Conservation (phyloP, 2,329 filamentous ascomycete genomes). For the Stachybotrys chlorohalonatus region DNA sequence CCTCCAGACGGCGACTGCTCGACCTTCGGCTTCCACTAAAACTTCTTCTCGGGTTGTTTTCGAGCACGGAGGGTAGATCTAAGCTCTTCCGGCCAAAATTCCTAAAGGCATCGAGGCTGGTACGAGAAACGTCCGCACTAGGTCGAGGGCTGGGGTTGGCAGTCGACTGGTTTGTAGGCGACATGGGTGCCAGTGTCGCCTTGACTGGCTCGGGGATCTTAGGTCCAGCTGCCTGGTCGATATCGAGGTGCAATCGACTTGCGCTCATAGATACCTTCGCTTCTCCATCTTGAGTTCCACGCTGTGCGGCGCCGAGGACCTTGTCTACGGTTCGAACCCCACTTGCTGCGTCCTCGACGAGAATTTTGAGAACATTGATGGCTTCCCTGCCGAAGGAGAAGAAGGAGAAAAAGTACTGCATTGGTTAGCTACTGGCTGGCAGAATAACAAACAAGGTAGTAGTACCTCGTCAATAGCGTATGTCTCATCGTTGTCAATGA, state of each 20-base stretch:
- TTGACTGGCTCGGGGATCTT: conserved; percentile 48
- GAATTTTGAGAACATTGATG: conserved; percentile 63
- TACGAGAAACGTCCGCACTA: conserved; percentile 41
- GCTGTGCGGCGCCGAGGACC: conserved; percentile 6
- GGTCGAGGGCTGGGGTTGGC: conserved; percentile 39
- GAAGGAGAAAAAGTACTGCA: conserved; percentile 90
- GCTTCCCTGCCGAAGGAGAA: conserved; percentile 81
- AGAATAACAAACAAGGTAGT: conserved; percentile 1
- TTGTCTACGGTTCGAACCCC: conserved; percentile 21
- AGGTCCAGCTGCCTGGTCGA: conserved; percentile 24
- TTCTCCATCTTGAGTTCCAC: conserved; percentile 1
- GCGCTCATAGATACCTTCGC: conserved; percentile 16
- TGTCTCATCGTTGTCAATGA: conserved; percentile 88
- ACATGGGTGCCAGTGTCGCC: conserved; percentile 49
- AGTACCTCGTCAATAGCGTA: conserved; percentile 87
- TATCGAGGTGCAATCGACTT: conserved; percentile 13
- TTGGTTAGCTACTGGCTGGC: conserved; percentile 1
- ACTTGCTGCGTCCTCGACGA: conserved; percentile 56
- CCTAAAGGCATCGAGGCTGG: conserved; percentile 45
- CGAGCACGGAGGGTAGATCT: conserved; percentile 37
- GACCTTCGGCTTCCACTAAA: conserved; percentile 52
- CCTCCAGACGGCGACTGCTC: conserved; percentile 36
- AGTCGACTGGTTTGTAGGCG: conserved; percentile 27
- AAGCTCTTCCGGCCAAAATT: conserved; percentile 39
- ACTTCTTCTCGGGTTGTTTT: conserved; percentile 45